phyloP scores from a whole-genome alignment of 306 rosid species.

The Albizia julibrissin region DNA sequence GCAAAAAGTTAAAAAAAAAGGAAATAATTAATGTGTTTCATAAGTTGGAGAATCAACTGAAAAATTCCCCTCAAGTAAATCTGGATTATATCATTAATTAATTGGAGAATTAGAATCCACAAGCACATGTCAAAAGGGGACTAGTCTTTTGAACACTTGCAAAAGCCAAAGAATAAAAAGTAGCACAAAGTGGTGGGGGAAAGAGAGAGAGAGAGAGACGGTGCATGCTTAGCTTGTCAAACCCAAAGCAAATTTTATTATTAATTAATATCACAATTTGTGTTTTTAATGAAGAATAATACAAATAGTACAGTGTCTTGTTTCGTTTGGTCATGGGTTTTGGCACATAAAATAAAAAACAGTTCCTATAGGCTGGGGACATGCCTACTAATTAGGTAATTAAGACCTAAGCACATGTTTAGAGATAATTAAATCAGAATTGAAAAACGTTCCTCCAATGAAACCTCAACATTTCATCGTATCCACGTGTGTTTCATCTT shows the following conservation, averaged over 20 bases:
- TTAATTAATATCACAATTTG: background rate
- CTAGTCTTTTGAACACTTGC: constrained; percentile 39
- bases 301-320: background rate
- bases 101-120: constrained; percentile 35
- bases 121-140: constrained; percentile 57
- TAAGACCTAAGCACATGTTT: constrained; percentile 52
- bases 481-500: constrained; percentile 32
- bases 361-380: constrained; percentile 3
- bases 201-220: no score
- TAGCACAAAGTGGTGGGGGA: background rate
- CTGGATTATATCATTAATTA: constrained; percentile 19
- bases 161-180: background rate
- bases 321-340: background rate
- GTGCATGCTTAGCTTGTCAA: constrained; percentile 35
- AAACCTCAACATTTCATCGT: constrained; percentile 28
- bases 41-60: background rate
- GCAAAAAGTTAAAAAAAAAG: background rate
- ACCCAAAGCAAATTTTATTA: constrained; percentile 27
- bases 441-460: constrained; percentile 17
- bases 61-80: constrained; percentile 11
- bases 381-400: constrained; percentile 46
- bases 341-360: background rate
- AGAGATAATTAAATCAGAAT: background rate
- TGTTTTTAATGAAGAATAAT: background rate
- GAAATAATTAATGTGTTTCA: background rate